These are phyloP conservation scores for Penicillium egyptiacum DNA, from an alignment of 495 filamentous ascomycete species.

Conservation along the genomic window DNA sequence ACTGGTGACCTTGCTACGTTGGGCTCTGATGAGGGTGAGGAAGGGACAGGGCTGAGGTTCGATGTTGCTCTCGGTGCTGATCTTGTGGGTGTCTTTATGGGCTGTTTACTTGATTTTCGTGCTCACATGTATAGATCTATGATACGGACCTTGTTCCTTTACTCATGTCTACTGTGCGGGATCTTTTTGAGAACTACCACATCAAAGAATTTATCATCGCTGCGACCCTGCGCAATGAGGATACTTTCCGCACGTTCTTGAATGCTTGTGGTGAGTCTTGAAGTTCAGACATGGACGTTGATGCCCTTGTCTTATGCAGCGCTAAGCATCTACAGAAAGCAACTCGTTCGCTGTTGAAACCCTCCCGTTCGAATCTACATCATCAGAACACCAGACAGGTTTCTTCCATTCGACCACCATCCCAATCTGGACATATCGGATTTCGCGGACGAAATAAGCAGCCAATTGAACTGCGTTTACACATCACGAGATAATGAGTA, in stretches of 20 bases:
- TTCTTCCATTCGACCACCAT: conserved; percentile 57
- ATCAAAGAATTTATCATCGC: conserved; percentile 55
- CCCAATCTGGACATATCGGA: conserved; percentile 49
- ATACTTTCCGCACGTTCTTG: conserved; percentile 60
- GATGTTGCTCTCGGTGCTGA: conserved; percentile 54
- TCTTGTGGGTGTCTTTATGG: conserved; percentile 35
- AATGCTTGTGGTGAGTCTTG: conserved; percentile 55
- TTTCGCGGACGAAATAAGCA: conserved; percentile 20
- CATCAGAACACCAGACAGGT: conserved; percentile 50
- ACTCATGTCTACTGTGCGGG: conserved; percentile 55
- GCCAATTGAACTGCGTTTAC: not conserved
- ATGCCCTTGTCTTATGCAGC: not conserved
- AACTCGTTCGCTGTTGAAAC: conserved; percentile 42
- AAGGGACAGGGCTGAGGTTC: conserved; percentile 23
- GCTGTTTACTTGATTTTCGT: not conserved
- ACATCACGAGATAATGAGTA: conserved; percentile 13
- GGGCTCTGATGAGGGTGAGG: conserved; percentile 7
- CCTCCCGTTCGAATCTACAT: conserved; percentile 44
- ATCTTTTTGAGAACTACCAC: conserved; percentile 52
- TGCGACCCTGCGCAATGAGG: conserved; percentile 60
- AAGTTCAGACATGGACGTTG: not conserved
- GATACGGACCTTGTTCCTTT: conserved; percentile 57
- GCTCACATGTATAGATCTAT: conserved; percentile 54
- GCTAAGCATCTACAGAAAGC: conserved; percentile 25
- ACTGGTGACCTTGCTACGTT: conserved; percentile 13